Percentiles rank a stretch among this genome's conserved stretches.
Evolutionary conservation across 139 green algal species (phyloP).

Genomic region (Coelastrella sp.): DNA sequence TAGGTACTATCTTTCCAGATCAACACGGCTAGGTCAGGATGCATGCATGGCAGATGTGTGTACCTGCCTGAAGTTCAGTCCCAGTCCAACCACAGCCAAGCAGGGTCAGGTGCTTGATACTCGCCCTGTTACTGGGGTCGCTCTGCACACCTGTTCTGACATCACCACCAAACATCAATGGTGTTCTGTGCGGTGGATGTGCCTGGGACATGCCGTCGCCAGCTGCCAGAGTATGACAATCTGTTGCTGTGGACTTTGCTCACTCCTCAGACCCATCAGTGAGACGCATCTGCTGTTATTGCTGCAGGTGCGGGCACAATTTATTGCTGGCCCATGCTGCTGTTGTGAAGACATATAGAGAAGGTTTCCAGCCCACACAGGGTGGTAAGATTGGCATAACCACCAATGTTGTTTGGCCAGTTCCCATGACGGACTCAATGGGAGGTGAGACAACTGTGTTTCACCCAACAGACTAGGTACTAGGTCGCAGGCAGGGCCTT

Average conservation of each 20-base stretch:
- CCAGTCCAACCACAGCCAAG: background rate
- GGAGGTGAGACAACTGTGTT: background rate
- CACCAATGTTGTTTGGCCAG: constrained; percentile 44
- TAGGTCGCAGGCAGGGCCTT: no score
- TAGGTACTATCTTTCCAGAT: background rate
- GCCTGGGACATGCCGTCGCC: background rate
- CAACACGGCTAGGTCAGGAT: background rate
- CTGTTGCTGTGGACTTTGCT: no score
- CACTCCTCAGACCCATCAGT: no score
- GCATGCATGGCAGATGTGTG: background rate
- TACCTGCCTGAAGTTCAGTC: background rate
- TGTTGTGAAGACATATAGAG: constrained; percentile 43
- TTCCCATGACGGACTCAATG: constrained; percentile 4
- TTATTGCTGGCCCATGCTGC: constrained; percentile 51
- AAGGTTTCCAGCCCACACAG: constrained; percentile 24
- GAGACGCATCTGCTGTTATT: background rate
- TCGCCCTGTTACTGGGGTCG: no score
- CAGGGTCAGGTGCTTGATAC: no score
- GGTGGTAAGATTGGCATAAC: constrained; percentile 44
- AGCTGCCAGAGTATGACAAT: background rate
- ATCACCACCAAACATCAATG: no score
- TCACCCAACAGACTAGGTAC: no score
- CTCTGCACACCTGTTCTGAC: no score
- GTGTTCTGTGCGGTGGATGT: background rate
- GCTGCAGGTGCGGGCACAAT: constrained; percentile 49